These are phyloP conservation scores for Rhinocladiella mackenziei DNA, from an alignment of 2,329 filamentous ascomycete species.

Conservation along the genomic window DNA sequence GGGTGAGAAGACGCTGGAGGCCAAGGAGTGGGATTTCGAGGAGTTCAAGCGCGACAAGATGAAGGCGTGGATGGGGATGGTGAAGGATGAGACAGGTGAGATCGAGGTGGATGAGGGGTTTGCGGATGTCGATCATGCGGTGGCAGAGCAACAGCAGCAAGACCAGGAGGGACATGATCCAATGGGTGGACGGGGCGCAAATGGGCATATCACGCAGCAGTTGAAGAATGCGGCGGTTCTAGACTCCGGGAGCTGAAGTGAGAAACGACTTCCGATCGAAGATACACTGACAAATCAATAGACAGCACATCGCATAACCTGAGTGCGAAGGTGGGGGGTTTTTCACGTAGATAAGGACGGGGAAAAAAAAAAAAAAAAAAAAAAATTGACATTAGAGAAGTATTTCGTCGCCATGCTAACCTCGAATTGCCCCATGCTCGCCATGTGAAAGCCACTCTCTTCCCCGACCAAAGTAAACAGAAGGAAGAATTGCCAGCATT, in stretches of 20 bases:
- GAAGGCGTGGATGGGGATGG: constrained; percentile 52
- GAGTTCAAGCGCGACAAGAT: constrained; percentile 76
- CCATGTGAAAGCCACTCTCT: constrained; percentile 8
- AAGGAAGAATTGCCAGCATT: constrained; percentile 21
- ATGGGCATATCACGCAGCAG: constrained; percentile 28
- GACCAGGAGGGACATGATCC: constrained; percentile 15
- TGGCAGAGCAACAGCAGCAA: constrained; percentile 10
- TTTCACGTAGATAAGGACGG: too few relatives aligned
- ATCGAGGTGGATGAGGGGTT: constrained; percentile 38
- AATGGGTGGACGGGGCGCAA: constrained; percentile 27
- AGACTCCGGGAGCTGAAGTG: background rate
- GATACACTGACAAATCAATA: too few relatives aligned
- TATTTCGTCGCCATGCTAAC: constrained; percentile 23
- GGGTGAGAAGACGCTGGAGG: constrained; percentile 55
- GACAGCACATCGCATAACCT: too few relatives aligned
- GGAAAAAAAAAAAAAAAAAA: constrained; percentile 1
- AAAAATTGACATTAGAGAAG: constrained; percentile 24
- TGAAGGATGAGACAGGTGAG: constrained; percentile 36
- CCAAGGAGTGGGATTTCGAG: constrained; percentile 80
- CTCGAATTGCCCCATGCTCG: constrained; percentile 14
- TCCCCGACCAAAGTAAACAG: constrained; percentile 2
- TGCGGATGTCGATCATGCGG: constrained; percentile 28
- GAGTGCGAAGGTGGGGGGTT: too few relatives aligned
- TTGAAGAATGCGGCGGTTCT: constrained; percentile 23
- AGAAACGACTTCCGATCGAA: background rate